phyloP scores from a whole-genome alignment of 2,329 filamentous ascomycete genomes.

The Neonectria hederae region DNA sequence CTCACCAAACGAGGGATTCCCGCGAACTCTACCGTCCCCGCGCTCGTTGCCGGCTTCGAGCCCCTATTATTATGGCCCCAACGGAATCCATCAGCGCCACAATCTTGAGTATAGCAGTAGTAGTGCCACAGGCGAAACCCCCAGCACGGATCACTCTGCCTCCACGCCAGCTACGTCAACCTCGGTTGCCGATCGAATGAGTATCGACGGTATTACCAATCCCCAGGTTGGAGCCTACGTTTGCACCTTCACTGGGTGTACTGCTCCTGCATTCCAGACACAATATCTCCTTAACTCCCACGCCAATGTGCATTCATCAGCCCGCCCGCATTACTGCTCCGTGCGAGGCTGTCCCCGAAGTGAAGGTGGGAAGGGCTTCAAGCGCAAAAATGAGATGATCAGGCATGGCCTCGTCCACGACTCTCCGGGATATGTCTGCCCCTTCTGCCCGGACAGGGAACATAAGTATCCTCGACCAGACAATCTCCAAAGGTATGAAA shows the following conservation, averaged over 20 bases:
- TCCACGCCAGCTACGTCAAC: conserved; percentile 53
- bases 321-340: conserved; percentile 72
- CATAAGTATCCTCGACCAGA: conserved; percentile 96
- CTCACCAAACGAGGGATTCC: conserved; percentile 59
- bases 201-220: conserved; percentile 66
- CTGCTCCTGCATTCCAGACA: conserved; percentile 78
- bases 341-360: conserved; percentile 70
- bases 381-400: conserved; percentile 79
- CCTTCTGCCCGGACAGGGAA: conserved; percentile 92
- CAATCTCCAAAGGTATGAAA: conserved; percentile 85
- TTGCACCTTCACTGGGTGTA: conserved; percentile 72
- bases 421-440: conserved; percentile 94
- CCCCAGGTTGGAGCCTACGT: conserved; percentile 62
- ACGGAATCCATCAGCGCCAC: conserved; percentile 47
- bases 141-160: conserved; percentile 55
- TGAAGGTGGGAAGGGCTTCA: conserved; percentile 74
- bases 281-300: conserved; percentile 83
- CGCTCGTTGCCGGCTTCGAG: conserved; percentile 52
- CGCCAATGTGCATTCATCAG: conserved; percentile 74
- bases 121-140: conserved; percentile 56
- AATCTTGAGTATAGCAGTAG: conserved; percentile 56
- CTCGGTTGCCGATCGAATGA: conserved; percentile 63
- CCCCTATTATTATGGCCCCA: conserved; percentile 50
- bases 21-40: conserved; percentile 59
- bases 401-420: conserved; percentile 87